phyloP scores from a whole-genome alignment of 2,329 filamentous ascomycete species.

The Pseudogymnoascus sp. region DNA sequence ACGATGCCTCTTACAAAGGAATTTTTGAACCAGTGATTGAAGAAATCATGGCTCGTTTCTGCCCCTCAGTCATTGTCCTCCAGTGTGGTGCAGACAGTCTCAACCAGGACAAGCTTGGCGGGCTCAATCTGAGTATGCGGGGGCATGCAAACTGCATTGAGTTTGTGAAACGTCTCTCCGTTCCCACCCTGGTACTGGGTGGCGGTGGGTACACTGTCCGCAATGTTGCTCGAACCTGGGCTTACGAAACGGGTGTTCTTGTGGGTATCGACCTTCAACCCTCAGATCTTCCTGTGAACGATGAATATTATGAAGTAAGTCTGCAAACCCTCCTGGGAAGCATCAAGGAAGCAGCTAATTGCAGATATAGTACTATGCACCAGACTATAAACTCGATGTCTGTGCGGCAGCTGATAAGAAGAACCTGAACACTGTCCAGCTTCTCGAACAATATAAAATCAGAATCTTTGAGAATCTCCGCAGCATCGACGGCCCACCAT shows the following conservation, averaged over 20 bases:
- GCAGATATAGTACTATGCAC: constrained; percentile 63
- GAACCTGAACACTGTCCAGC: constrained; percentile 77
- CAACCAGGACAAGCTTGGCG: constrained; percentile 86
- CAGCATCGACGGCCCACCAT: constrained; percentile 77
- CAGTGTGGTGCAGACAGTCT: constrained; percentile 95
- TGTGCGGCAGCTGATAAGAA: constrained; percentile 77
- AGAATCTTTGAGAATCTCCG: constrained; percentile 78
- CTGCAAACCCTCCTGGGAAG: neutral
- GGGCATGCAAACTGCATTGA: constrained; percentile 92
- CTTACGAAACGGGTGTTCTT: constrained; percentile 86
- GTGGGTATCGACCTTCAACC: constrained; percentile 69
- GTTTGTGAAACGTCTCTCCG: constrained; percentile 75
- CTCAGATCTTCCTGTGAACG: constrained; percentile 79
- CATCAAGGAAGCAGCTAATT: neutral
- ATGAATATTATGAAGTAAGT: constrained; percentile 74
- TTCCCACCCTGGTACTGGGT: constrained; percentile 82
- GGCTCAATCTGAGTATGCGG: constrained; percentile 95
- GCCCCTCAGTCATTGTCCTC: constrained; percentile 83
- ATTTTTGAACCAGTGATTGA: constrained; percentile 89
- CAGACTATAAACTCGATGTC: constrained; percentile 85
- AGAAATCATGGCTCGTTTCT: constrained; percentile 77
- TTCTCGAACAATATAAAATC: constrained; percentile 72
- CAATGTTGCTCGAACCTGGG: constrained; percentile 97
- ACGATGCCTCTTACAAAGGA: constrained; percentile 78
- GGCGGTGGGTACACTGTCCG: constrained; percentile 95